These are phyloP conservation scores for Hypoxylon sp. DNA, from an alignment of 2,329 filamentous ascomycete species.

Conservation along the genomic window DNA sequence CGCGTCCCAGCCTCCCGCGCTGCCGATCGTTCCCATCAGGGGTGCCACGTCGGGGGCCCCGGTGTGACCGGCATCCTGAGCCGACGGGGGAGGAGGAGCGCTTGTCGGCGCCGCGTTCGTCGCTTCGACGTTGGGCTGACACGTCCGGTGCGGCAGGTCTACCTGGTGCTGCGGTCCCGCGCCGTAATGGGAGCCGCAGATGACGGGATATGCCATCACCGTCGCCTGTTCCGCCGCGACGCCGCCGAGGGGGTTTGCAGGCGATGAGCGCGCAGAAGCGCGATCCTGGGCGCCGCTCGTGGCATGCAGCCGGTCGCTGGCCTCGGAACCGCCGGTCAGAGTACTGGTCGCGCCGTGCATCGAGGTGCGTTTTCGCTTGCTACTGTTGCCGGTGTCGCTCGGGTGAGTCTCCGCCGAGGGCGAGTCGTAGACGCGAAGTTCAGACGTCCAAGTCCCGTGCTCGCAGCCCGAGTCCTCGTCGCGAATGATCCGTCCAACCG, in stretches of 20 bases:
- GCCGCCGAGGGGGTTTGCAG: not conserved
- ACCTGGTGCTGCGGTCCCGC: not conserved
- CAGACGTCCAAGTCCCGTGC: constrained; percentile 18
- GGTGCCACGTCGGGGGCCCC: not conserved
- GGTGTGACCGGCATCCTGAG: too few species aligned
- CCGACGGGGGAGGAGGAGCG: too few species aligned
- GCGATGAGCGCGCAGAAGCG: constrained; percentile 12
- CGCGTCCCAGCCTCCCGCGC: constrained; percentile 31
- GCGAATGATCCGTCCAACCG: constrained; percentile 39
- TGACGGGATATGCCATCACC: not conserved
- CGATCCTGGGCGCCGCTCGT: constrained; percentile 4
- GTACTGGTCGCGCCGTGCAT: not conserved
- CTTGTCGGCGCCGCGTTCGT: too few species aligned
- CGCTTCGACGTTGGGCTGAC: constrained; percentile 5
- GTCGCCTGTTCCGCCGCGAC: not conserved
- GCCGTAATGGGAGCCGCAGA: not conserved
- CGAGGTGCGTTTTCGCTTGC: constrained; percentile 33
- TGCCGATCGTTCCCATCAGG: constrained; percentile 9
- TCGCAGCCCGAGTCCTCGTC: not conserved
- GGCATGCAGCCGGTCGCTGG: constrained; percentile 16
- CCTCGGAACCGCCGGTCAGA: constrained; percentile 1
- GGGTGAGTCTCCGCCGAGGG: not conserved
- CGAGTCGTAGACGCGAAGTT: not conserved
- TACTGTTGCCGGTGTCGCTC: not conserved
- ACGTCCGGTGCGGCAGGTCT: constrained; percentile 23